Evolutionary conservation across 1,284 basidiomycete genomes (phyloP).

Genomic region (Singerocomus inundabilis): DNA sequence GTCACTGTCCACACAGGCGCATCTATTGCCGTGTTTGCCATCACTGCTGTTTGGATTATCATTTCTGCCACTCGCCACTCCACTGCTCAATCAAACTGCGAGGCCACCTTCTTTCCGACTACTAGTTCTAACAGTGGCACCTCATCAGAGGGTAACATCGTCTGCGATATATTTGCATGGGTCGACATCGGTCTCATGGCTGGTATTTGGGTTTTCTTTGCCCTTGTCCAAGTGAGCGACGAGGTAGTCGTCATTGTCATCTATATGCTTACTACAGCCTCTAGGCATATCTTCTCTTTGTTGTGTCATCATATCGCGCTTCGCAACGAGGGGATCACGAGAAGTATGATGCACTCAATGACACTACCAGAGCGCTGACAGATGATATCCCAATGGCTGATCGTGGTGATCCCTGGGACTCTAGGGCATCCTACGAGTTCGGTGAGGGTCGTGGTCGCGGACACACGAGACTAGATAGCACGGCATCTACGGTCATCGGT

Average conservation of each 20-base stretch:
- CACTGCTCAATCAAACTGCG: slow-evolving; percentile 66
- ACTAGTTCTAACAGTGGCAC: slow-evolving; percentile 35
- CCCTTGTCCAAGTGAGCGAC: slow-evolving; percentile 62
- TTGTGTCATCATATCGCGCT: slow-evolving; percentile 71
- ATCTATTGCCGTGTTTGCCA: slow-evolving; percentile 62
- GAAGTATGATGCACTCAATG: slow-evolving; percentile 76
- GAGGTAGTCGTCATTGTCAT: background rate
- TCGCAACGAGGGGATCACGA: slow-evolving; percentile 78
- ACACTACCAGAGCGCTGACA: slow-evolving; percentile 59
- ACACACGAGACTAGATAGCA: slow-evolving; percentile 54
- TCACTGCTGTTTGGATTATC: slow-evolving; percentile 79
- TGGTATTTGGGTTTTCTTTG: slow-evolving; percentile 77
- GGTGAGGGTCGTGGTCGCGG: slow-evolving; percentile 43
- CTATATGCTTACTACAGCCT: slow-evolving; percentile 4
- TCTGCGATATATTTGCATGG: slow-evolving; percentile 89
- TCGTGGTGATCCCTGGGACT: slow-evolving; percentile 73
- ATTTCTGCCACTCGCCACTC: slow-evolving; percentile 75
- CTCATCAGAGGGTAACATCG: slow-evolving; percentile 55
- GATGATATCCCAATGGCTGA: slow-evolving; percentile 64
- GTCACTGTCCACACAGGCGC: slow-evolving; percentile 64
- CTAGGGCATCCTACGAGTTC: slow-evolving; percentile 48
- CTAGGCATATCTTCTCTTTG: slow-evolving; percentile 68
- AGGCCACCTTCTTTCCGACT: slow-evolving; percentile 55
- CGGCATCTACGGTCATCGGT: slow-evolving; percentile 50
- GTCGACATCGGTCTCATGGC: slow-evolving; percentile 90